Base-by-base conservation (phyloP, 2,329 filamentous ascomycete genomes). In the Aspergillus novofumigatus region DNA sequence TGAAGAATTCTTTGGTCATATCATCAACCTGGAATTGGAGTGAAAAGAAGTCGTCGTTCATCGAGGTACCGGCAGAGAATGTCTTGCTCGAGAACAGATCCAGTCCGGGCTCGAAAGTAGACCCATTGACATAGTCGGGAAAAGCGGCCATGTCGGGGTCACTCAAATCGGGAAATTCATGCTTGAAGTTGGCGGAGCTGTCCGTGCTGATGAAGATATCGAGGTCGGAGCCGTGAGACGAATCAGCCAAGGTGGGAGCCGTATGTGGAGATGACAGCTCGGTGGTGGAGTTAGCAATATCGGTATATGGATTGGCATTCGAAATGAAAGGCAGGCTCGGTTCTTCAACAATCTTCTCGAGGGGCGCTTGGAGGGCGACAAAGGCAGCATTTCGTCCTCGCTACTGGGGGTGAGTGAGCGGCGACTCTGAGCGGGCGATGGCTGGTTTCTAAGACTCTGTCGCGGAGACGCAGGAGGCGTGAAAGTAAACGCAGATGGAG, bases 391-490 rank as follows among this genome's bases (percentile, higher is more conserved):
- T 29, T 72, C 72, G 56, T 73, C 69, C 41, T 76, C 75, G 7
- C 70, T 68, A 49, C 69, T 69, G 23, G 75, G 72, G n/a, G 69
- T 74, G 28, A 76, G 62, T 4, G 76, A 75, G 21, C 69, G 68
- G 25, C 72, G 69, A 51, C 66, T 70, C 25, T 65, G 61, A 44
- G 61, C 59, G 3, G 76, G 72, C 7, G 75, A 77, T 21, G 71
- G 67, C 20, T 72, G 69, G 60, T 74, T 72, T 44, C 71, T 70
- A 20, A 70, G 72, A 53, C 69, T 76, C 58, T 70, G 71, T 11
- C 73, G 73, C 10, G 78, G 78, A 26, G 78, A 80, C 4, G 76
- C 69, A 3, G 78, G 78, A 29, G 78, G 78, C 3, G 78, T 81
- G 57, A 75, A 78, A 2, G 77, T 75, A 53, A 80, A 79, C 29